Evolutionary conservation across 768 basidiomycete genomes (phyloP).

Genomic region (Leccinellum albellum): DNA sequence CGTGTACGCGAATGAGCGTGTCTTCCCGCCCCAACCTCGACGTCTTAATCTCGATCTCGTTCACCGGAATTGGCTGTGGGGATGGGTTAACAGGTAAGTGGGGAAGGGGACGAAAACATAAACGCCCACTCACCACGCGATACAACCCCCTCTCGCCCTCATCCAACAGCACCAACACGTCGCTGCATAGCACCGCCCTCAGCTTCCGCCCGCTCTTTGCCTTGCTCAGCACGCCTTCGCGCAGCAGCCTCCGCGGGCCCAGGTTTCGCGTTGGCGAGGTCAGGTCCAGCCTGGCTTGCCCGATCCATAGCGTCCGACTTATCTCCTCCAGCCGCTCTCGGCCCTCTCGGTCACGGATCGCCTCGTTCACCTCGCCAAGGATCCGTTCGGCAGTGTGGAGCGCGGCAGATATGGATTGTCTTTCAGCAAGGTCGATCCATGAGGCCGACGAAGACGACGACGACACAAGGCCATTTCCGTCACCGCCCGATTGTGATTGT

Average conservation of each 20-base stretch:
- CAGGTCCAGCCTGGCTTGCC: constrained; percentile 84
- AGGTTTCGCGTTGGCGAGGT: constrained; percentile 83
- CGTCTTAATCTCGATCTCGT: constrained; percentile 59
- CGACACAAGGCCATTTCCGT: not conserved
- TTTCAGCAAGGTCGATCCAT: constrained; percentile 42
- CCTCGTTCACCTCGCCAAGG: constrained; percentile 81
- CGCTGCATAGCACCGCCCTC: constrained; percentile 79
- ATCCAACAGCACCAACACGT: constrained; percentile 84
- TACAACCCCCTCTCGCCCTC: constrained; percentile 66
- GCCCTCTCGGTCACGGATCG: constrained; percentile 81
- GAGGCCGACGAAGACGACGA: constrained; percentile 1
- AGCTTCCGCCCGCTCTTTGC: constrained; percentile 81
- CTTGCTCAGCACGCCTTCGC: constrained; percentile 75
- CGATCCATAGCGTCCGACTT: constrained; percentile 83
- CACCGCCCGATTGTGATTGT: constrained; percentile 22
- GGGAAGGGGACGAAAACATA: not conserved
- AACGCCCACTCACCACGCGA: constrained; percentile 62
- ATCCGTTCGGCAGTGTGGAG: constrained; percentile 68
- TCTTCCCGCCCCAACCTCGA: constrained; percentile 58
- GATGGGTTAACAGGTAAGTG: not conserved
- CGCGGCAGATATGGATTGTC: constrained; percentile 48
- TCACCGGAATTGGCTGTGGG: constrained; percentile 67
- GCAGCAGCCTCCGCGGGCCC: constrained; percentile 75
- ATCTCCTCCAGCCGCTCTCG: constrained; percentile 68
- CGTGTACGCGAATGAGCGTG: constrained; percentile 57